Percentiles rank a stretch among this genome's conserved stretches.
Conservation (phyloP, 163 green algal species). For the Prototheca wickerhamii region DNA sequence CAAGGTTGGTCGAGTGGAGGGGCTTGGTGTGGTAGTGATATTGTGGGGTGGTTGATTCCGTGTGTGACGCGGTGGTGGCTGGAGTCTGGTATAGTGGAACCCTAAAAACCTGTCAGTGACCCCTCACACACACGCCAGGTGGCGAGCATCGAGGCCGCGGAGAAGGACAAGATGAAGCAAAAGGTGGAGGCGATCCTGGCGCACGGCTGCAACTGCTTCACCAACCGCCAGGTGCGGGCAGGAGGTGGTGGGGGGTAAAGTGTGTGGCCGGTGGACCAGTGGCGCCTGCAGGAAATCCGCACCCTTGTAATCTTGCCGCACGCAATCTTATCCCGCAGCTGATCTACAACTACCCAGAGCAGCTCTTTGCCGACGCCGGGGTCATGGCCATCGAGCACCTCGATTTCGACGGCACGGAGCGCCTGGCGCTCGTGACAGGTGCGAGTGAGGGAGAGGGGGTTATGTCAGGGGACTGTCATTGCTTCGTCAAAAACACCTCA, state of each 20-base stretch:
- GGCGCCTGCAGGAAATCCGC: too few relatives aligned
- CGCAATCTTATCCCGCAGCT: too few relatives aligned
- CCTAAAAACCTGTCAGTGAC: neutral
- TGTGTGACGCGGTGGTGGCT: neutral
- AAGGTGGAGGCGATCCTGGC: conserved; percentile 90
- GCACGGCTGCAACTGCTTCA: conserved; percentile 94
- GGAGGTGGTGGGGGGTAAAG: neutral
- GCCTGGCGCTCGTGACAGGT: conserved; percentile 88
- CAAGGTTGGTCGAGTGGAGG: conserved; percentile 51
- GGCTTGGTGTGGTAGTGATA: neutral
- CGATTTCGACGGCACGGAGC: conserved; percentile 93
- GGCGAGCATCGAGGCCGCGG: conserved; percentile 91
- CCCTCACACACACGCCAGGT: conserved; percentile 48
- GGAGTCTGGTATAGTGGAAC: too few relatives aligned
- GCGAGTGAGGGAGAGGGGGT: neutral
- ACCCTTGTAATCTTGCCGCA: too few relatives aligned
- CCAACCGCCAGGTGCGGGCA: conserved; percentile 69
- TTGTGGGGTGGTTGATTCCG: neutral
- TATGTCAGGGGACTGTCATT: neutral
- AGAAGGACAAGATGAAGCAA: conserved; percentile 93
- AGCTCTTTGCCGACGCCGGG: conserved; percentile 79
- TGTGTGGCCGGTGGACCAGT: neutral
- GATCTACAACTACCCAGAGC: conserved; percentile 99
- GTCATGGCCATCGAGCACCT: conserved; percentile 85
- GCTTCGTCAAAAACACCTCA: neutral